Percentiles rank a stretch among this genome's conserved stretches.
Evolutionary conservation across 352 stramenopile genomes (phyloP).

Genomic region (Globisporangium okanoganense): DNA sequence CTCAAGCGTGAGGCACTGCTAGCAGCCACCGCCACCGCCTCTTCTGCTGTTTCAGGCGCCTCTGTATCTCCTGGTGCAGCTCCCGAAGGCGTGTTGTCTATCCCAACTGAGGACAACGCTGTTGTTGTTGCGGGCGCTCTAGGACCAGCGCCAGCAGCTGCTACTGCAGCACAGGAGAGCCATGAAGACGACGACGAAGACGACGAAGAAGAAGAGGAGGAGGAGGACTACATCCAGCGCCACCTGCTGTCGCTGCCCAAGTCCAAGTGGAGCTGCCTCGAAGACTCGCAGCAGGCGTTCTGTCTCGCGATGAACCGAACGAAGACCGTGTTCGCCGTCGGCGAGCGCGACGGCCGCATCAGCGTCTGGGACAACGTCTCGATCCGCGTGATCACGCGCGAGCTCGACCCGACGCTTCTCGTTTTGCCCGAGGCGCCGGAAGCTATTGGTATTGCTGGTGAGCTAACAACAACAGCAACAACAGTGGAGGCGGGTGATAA

Average conservation of each 20-base stretch:
- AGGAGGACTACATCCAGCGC: conserved; percentile 54
- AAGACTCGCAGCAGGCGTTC: conserved; percentile 74
- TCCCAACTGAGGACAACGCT: background rate
- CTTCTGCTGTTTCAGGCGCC: background rate
- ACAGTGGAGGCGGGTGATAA: background rate
- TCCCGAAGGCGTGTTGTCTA: background rate
- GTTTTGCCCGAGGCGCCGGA: conserved; percentile 26
- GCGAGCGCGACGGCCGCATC: conserved; percentile 75
- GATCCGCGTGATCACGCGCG: conserved; percentile 71
- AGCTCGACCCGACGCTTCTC: conserved; percentile 71
- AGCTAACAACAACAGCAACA: background rate
- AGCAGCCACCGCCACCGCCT: background rate
- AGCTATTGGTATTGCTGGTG: too few relatives aligned
- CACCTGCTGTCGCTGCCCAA: conserved; percentile 50
- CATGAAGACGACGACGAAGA: conserved; percentile 13
- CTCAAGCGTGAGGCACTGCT: conserved; percentile 20
- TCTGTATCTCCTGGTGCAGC: background rate
- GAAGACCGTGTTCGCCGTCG: conserved; percentile 65
- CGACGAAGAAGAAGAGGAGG: conserved; percentile 31
- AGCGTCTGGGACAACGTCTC: conserved; percentile 83
- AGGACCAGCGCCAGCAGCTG: too few relatives aligned
- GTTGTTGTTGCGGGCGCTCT: background rate
- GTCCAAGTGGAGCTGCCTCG: conserved; percentile 54
- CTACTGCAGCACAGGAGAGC: background rate
- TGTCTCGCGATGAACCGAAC: conserved; percentile 64